Base-by-base conservation (phyloP, 768 basidiomycete species). In the Xerocomellus amylosporus region DNA sequence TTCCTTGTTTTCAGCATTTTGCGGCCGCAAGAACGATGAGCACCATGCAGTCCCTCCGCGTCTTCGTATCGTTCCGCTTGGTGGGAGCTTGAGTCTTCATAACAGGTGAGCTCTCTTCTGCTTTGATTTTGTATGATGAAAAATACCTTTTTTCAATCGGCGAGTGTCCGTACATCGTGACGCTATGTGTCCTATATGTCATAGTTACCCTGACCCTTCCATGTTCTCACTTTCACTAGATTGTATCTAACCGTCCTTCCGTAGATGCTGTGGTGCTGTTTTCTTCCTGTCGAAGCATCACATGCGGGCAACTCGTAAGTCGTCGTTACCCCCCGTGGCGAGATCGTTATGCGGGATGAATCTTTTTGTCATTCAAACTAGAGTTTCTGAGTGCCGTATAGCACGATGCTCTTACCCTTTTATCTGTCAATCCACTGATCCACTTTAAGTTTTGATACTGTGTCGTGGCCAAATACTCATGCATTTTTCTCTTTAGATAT, bases 191-290 rank as follows among this genome's bases (percentile, higher is more conserved):
- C 68, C 68, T 77, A 79, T 76, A 80, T 87, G 88, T 90, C 88
- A 90, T 90, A 89, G 88, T 90, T 90, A 90, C 88, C 86, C 88
- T 90, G 88, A 90, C 81, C 20, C 78, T 75, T 80, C 79, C 73
- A 15, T 30, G 0, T 63, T 56, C 30, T 37, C 36, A 8, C 37
- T 8, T 49, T 34, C 40, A 37, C 13, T 34, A 10, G 33, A 24
- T n/a, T 22, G 6, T 41, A 17, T 45, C 59, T 69, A 3, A 70
- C 49, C 9, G 9, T 31, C 10, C 5, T 31, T 47, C 38, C 3
- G 30, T 13, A 70, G 59, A 43, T 19, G 24, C 10, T n/a, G 4
- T 5, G 5, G 1, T 1, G 4, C 1, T 30, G 13, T 20, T n/a
- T 42, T 47, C 10, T 46, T 60, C 12, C 17, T 17, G 43, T 40